These are phyloP conservation scores for Yamadazyma sp. DNA, from an alignment of 805 yeast species.

Conservation along the genomic window DNA sequence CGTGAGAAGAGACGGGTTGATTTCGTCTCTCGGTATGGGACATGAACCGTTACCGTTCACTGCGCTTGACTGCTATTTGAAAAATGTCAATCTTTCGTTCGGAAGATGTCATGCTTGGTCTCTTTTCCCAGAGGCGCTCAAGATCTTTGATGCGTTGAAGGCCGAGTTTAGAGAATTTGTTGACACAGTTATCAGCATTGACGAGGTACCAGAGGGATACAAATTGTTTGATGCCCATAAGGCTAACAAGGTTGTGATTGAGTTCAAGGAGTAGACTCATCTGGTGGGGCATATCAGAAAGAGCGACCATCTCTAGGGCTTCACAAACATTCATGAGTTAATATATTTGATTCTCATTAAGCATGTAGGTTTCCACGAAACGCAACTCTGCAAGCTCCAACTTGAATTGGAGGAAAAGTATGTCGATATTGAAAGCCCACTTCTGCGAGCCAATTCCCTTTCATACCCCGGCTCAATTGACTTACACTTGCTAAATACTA, in stretches of 20 bases:
- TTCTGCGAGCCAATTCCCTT: too few relatives aligned
- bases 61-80: constrained; percentile 57
- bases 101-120: constrained; percentile 66
- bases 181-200: constrained; percentile 46
- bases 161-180: constrained; percentile 50
- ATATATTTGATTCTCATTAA: too few relatives aligned
- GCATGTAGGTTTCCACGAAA: too few relatives aligned
- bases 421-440: too few relatives aligned
- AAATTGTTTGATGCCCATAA: constrained; percentile 52
- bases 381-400: too few relatives aligned
- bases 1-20: constrained; percentile 58
- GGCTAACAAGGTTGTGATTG: constrained; percentile 56
- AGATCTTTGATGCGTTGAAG: constrained; percentile 45
- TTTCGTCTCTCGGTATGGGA: constrained; percentile 60
- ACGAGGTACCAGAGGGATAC: constrained; percentile 47
- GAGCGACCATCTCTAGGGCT: too few relatives aligned
- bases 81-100: constrained; percentile 56
- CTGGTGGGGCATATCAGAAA: too few relatives aligned
- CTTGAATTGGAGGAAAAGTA: too few relatives aligned
- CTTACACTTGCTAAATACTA: too few relatives aligned
- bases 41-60: constrained; percentile 56
- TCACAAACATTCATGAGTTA: too few relatives aligned
- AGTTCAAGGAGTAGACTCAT: constrained; percentile 14
- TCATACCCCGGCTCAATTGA: too few relatives aligned
- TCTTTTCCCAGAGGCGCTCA: constrained; percentile 51